Evolutionary conservation across 257 asterid genomes (phyloP).

Genomic region (Handroanthus guayacan): DNA sequence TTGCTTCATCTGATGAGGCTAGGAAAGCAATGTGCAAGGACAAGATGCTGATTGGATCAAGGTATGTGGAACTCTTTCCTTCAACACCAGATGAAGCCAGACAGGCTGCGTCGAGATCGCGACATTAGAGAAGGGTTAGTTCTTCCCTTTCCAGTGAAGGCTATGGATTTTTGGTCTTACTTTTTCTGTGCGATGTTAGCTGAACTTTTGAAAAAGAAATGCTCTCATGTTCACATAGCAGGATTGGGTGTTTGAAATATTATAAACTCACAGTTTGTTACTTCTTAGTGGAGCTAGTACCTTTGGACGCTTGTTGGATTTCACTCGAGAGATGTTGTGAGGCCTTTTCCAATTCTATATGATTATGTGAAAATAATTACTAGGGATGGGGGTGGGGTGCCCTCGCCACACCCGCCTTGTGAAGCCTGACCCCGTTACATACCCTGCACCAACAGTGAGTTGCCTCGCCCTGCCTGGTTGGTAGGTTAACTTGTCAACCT

Average conservation of each 20-base stretch:
- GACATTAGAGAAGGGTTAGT: slow-evolving; percentile 43
- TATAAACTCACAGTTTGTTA: slow-evolving; percentile 15
- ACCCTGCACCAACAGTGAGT: no score
- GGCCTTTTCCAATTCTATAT: background rate
- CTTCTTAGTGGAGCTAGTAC: slow-evolving; percentile 21
- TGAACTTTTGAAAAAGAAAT: background rate
- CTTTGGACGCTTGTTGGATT: background rate
- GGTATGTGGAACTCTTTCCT: slow-evolving; percentile 93
- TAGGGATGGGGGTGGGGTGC: no score
- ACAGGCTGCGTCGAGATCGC: slow-evolving; percentile 70
- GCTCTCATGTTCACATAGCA: background rate
- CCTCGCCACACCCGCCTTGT: no score
- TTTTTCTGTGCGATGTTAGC: background rate
- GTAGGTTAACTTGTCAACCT: no score
- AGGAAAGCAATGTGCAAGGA: slow-evolving; percentile 88
- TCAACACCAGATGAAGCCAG: slow-evolving; percentile 82
- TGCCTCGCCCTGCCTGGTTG: no score
- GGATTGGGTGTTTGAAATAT: slow-evolving; percentile 25
- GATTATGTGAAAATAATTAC: slow-evolving; percentile 1
- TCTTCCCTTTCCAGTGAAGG: background rate
- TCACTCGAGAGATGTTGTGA: background rate
- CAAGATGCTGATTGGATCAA: slow-evolving; percentile 81
- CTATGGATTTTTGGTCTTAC: background rate
- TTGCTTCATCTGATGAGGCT: slow-evolving; percentile 79
- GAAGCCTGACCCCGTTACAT: no score